Percentiles rank a stretch among this genome's conserved stretches.
Evolutionary conservation across 108 stramenopile species (phyloP).

Genomic region (Mediolabrus comicus): DNA sequence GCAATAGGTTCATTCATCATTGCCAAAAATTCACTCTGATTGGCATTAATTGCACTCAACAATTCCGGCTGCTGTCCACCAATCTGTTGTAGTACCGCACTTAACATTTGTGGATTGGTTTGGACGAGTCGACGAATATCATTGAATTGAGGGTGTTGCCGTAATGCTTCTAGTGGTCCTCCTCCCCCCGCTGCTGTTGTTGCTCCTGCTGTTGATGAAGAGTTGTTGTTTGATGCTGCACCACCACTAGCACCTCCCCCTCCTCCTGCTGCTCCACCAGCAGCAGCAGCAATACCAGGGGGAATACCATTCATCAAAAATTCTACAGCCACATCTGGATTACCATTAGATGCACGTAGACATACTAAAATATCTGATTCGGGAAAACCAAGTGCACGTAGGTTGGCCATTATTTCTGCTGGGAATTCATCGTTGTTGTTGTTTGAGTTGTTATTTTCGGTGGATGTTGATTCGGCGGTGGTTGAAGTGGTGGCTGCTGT

Average conservation of each 20-base stretch:
- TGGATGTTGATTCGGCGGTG: constrained; percentile 26
- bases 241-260: constrained; percentile 21
- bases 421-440: constrained; percentile 51
- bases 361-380: constrained; percentile 85
- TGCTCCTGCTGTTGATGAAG: constrained; percentile 22
- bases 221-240: background rate
- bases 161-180: constrained; percentile 74
- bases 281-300: constrained; percentile 44
- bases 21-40: constrained; percentile 90
- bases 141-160: constrained; percentile 95
- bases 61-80: constrained; percentile 92
- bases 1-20: constrained; percentile 98
- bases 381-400: constrained; percentile 86
- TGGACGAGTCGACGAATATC: constrained; percentile 90
- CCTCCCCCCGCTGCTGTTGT: constrained; percentile 2
- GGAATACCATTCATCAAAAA: constrained; percentile 98
- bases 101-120: constrained; percentile 87
- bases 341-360: constrained; percentile 92
- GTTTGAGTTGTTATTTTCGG: constrained; percentile 45
- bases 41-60: constrained; percentile 87
- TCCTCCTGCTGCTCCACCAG: constrained; percentile 30
- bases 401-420: constrained; percentile 66
- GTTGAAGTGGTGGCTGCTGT: constrained; percentile 41
- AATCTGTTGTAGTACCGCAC: constrained; percentile 87
- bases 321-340: constrained; percentile 95